Evolutionary conservation across 2,329 filamentous ascomycete genomes (phyloP).

Genomic region (Paraconiothyrium sp.): DNA sequence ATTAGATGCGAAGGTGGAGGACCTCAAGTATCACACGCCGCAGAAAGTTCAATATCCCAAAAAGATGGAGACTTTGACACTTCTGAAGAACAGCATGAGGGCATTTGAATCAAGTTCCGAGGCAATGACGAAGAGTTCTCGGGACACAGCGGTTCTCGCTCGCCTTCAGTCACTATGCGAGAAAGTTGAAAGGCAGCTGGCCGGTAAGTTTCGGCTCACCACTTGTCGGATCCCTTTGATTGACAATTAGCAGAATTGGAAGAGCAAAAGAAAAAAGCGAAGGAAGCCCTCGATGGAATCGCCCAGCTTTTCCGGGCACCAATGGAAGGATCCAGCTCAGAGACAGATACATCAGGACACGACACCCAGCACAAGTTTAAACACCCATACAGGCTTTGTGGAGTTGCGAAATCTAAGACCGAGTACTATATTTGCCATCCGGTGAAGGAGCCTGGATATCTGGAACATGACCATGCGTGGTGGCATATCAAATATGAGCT

Average conservation of each 20-base stretch:
- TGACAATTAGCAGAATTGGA: constrained; percentile 53
- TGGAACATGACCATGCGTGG: constrained; percentile 38
- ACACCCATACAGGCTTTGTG: constrained; percentile 64
- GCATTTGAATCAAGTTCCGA: constrained; percentile 38
- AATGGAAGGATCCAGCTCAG: constrained; percentile 43
- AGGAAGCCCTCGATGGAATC: constrained; percentile 54
- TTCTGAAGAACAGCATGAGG: constrained; percentile 52
- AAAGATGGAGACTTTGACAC: constrained; percentile 46
- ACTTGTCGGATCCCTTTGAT: no score
- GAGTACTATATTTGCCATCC: constrained; percentile 65
- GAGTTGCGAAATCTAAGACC: constrained; percentile 66
- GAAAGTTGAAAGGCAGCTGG: constrained; percentile 45
- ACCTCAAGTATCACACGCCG: constrained; percentile 45
- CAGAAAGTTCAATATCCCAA: constrained; percentile 35
- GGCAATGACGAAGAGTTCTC: constrained; percentile 22
- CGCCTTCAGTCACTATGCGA: constrained; percentile 42
- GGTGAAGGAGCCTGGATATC: constrained; percentile 29
- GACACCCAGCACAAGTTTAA: constrained; percentile 29
- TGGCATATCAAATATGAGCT: constrained; percentile 49
- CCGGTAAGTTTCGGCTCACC: constrained; percentile 28
- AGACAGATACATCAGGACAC: constrained; percentile 41
- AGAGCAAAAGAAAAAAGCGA: constrained; percentile 51
- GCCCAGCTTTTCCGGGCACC: constrained; percentile 59
- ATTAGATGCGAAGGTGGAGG: constrained; percentile 48
- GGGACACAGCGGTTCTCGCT: constrained; percentile 33